Evolutionary conservation across 352 stramenopile genomes (phyloP).

Genomic region (Aphanomyces astaci): DNA sequence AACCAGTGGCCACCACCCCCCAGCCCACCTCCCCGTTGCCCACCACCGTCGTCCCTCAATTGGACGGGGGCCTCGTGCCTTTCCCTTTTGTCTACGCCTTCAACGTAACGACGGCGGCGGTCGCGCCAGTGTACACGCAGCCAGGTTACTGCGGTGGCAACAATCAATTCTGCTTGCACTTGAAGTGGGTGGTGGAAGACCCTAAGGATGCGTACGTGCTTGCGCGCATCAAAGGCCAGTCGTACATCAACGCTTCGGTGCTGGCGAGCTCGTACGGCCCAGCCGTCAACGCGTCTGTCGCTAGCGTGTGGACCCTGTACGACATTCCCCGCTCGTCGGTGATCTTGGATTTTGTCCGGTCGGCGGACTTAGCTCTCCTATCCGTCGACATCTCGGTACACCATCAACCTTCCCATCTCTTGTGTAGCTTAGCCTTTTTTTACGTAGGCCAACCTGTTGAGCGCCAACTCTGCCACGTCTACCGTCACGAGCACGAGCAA

Average conservation of each 20-base stretch:
- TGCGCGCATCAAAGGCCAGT: background rate
- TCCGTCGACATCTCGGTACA: constrained; percentile 1
- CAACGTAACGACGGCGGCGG: background rate
- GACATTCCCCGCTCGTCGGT: background rate
- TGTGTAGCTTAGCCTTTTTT: background rate
- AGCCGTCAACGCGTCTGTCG: background rate
- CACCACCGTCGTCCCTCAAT: background rate
- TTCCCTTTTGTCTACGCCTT: background rate
- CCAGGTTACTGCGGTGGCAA: background rate
- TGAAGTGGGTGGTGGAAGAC: constrained; percentile 6
- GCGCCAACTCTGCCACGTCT: constrained; percentile 10
- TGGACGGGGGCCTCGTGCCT: background rate
- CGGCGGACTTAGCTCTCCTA: background rate
- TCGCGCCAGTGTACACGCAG: background rate
- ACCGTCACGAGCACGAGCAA: constrained; percentile 15
- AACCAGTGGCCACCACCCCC: background rate
- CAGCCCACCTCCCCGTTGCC: background rate
- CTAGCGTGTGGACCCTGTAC: constrained; percentile 14
- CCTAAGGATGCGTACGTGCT: background rate
- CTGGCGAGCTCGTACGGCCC: background rate
- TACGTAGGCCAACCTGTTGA: background rate
- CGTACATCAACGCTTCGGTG: background rate
- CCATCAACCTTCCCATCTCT: background rate
- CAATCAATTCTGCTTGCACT: constrained; percentile 5
- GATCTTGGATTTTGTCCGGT: constrained; percentile 5